Base-by-base conservation (phyloP, 306 rosid genomes). In the Crataegus laevigata region DNA sequence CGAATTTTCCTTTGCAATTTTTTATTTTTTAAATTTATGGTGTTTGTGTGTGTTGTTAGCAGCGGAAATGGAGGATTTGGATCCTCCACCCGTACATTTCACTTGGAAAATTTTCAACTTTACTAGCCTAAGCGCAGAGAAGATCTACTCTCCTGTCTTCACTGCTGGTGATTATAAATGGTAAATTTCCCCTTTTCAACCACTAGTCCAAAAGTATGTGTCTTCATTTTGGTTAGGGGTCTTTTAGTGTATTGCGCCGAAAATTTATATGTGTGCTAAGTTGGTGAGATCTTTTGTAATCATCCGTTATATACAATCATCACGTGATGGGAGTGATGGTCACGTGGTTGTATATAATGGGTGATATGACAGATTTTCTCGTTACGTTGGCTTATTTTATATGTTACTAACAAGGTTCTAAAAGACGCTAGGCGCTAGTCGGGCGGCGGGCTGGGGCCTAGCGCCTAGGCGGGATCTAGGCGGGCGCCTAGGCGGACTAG, bases 71-170 rank as follows among this genome's bases (percentile, higher is more conserved):
- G 87, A 87, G 80, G 43, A 38, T 0, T 71, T 83, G 60, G 93
- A 91, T 67, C 85, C 90, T 25, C 91, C 87, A 47, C 78, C 90
- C 3, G 64, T 84, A 75, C 78, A 85, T 70, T 91, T 91, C 82
- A 85, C 90, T 29, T 91, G 97, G 97, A 87, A 85, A 72, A 78
- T 91, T n/a, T 81, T 81, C 45, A 84, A 84, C 81, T 89, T 91
- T 79, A 65, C 91, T 24, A 86, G 90, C 79, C 70, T 89, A 65
- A 85, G 81, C 75, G 69, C 80, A 19, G 81, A 79, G 74, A 89
- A 89, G 77, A 77, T 71, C 74, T 91, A 83, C 83, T 91, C 97
- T 19, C 91, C 87, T 3, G 19, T 54, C 74, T 87, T 91, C 64
- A 11, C 36, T 12, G 87, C 89, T 24, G 92, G 92, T 5, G 85